phyloP scores from a whole-genome alignment of 1,284 basidiomycete genomes.

The Phellinidium pouzarii region DNA sequence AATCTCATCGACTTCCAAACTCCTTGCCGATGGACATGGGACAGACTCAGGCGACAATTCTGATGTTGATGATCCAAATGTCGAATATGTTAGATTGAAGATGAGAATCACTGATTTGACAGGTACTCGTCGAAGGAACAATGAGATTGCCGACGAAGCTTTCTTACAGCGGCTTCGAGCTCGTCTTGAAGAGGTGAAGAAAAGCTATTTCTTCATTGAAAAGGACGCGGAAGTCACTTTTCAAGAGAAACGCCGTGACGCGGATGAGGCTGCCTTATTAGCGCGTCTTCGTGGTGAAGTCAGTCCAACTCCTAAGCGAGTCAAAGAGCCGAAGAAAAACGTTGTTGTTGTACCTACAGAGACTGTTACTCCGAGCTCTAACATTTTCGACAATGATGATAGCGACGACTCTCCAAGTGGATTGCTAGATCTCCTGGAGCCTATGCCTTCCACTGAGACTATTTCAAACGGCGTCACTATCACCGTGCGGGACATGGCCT shows the following conservation, averaged over 20 bases:
- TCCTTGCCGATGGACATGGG: neutral
- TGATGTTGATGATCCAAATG: slow-evolving; percentile 50
- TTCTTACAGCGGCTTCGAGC: slow-evolving; percentile 43
- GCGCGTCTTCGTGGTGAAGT: slow-evolving; percentile 13
- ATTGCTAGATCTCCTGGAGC: slow-evolving; percentile 76
- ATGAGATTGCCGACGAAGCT: slow-evolving; percentile 33
- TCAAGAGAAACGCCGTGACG: slow-evolving; percentile 46
- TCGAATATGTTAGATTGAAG: slow-evolving; percentile 57
- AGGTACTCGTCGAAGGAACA: slow-evolving; percentile 27
- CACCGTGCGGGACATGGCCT: slow-evolving; percentile 64
- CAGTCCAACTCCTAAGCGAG: neutral
- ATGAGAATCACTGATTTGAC: slow-evolving; percentile 44
- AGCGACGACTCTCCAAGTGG: slow-evolving; percentile 51
- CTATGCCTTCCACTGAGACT: slow-evolving; percentile 46
- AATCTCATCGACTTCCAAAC: neutral
- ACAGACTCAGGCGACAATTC: slow-evolving; percentile 22
- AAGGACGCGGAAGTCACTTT: slow-evolving; percentile 62
- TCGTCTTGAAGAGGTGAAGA: slow-evolving; percentile 49
- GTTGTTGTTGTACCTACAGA: neutral
- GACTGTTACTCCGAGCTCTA: slow-evolving; percentile 18
- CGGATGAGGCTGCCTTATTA: slow-evolving; percentile 7
- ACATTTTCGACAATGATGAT: slow-evolving; percentile 44
- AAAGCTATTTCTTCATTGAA: slow-evolving; percentile 71
- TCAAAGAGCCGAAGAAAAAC: neutral
- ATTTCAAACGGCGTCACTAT: slow-evolving; percentile 52